Conservation (phyloP, 495 filamentous ascomycete species). For the Penicillium subrubescens region DNA sequence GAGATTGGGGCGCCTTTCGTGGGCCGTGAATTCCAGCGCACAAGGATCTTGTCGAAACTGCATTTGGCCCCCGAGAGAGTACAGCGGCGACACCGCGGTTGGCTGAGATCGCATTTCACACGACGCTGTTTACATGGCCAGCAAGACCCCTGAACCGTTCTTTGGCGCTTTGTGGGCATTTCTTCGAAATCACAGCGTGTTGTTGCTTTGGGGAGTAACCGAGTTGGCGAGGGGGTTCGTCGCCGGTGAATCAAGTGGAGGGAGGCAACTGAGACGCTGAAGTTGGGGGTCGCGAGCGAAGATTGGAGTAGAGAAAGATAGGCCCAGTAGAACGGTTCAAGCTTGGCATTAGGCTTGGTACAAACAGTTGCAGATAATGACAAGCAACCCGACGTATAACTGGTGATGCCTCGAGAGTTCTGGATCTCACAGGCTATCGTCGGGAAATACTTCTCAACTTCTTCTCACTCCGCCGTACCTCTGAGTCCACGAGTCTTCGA, state of each 20-base stretch:
- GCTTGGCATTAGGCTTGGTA: neutral
- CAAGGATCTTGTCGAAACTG: slow-evolving; percentile 37
- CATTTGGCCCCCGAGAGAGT: slow-evolving; percentile 33
- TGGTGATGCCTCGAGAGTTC: neutral
- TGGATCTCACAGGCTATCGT: neutral
- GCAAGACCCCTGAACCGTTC: slow-evolving; percentile 41
- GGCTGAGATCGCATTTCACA: slow-evolving; percentile 39
- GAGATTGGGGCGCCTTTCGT: slow-evolving; percentile 20
- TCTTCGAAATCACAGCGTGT: neutral
- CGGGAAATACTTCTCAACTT: neutral
- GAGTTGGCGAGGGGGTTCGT: neutral
- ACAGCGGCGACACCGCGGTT: slow-evolving; percentile 32
- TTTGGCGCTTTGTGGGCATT: slow-evolving; percentile 31
- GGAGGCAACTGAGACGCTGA: neutral
- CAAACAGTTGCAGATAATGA: neutral
- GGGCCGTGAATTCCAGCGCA: slow-evolving; percentile 33
- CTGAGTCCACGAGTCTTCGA: neutral
- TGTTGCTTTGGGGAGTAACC: neutral
- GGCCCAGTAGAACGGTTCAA: neutral
- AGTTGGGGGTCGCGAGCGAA: neutral
- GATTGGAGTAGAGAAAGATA: neutral
- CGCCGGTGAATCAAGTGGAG: neutral
- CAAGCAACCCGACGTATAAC: neutral
- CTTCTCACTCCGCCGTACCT: neutral
- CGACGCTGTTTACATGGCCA: slow-evolving; percentile 43